Evolutionary conservation across 345 rosid species (phyloP).

Genomic region (Trapa bicornis): DNA sequence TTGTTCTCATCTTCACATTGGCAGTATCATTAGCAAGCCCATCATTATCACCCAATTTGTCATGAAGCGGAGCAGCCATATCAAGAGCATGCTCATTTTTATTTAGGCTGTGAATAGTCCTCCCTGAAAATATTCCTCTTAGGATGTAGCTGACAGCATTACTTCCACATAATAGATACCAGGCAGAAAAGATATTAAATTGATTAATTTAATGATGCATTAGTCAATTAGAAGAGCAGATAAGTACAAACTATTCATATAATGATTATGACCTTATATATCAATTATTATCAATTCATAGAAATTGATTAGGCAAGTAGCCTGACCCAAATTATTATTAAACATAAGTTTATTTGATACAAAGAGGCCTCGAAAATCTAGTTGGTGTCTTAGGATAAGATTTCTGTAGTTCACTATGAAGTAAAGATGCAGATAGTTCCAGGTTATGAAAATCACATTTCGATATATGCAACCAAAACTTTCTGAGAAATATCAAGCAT

Average conservation of each 20-base stretch:
- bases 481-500: background rate
- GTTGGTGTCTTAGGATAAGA: no score
- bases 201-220: background rate
- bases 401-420: background rate
- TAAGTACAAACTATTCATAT: background rate
- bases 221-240: background rate
- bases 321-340: background rate
- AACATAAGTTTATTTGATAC: background rate
- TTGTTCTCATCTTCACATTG: constrained; percentile 52
- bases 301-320: background rate
- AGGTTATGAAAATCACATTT: background rate
- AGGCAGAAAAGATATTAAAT: background rate
- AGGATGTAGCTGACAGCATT: background rate
- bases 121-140: constrained; percentile 29
- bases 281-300: background rate
- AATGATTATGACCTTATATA: background rate
- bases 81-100: constrained; percentile 87
- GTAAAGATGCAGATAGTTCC: background rate
- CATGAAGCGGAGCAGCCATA: constrained; percentile 77
- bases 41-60: constrained; percentile 32
- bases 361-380: background rate
- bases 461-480: background rate
- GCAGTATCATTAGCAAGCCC: constrained; percentile 24
- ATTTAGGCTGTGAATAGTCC: constrained; percentile 68
- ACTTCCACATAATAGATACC: background rate